phyloP scores from a whole-genome alignment of 371 early-diverging fungal species.

The Apophysomyces ossiformis region DNA sequence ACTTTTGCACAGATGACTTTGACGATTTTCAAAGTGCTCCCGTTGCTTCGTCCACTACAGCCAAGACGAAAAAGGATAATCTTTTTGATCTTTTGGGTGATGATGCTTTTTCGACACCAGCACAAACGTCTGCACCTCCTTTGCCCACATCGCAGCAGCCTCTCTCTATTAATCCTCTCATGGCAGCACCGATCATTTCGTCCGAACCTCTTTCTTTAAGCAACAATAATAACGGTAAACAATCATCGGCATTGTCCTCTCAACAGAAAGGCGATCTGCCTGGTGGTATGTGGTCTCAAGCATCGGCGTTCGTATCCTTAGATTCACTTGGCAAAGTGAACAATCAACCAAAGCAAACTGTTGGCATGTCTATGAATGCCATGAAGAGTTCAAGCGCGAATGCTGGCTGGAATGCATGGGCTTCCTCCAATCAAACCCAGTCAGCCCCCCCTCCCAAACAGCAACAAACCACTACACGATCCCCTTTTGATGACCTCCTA shows the following conservation, averaged over 20 bases:
- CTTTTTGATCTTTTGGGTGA: conserved; percentile 52
- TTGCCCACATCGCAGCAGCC: conserved; percentile 15
- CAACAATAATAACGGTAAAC: conserved; percentile 22
- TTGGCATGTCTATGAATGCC: conserved; percentile 65
- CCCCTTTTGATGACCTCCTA: conserved; percentile 51
- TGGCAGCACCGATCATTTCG: conserved; percentile 6
- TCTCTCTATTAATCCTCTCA: not conserved
- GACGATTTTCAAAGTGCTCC: conserved; percentile 67
- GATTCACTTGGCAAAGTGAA: conserved; percentile 61
- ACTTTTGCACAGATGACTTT: conserved; percentile 51
- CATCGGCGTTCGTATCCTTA: conserved; percentile 58
- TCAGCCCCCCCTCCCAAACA: conserved; percentile 16
- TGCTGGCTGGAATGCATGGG: conserved; percentile 52
- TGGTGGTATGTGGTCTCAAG: conserved; percentile 62
- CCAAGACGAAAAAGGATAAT: conserved; percentile 28
- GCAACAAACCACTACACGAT: conserved; percentile 18
- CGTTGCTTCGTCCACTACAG: conserved; percentile 13
- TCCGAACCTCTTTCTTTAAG: not conserved
- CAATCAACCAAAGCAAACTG: conserved; percentile 33
- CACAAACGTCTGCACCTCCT: conserved; percentile 9
- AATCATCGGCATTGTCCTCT: not conserved
- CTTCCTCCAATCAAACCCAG: conserved; percentile 23
- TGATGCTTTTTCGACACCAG: conserved; percentile 27
- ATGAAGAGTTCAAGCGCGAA: conserved; percentile 48
- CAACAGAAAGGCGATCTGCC: conserved; percentile 23